Evolutionary conservation across 1,284 basidiomycete species (phyloP).

Genomic region (Mycosarcoma mackinlayi): DNA sequence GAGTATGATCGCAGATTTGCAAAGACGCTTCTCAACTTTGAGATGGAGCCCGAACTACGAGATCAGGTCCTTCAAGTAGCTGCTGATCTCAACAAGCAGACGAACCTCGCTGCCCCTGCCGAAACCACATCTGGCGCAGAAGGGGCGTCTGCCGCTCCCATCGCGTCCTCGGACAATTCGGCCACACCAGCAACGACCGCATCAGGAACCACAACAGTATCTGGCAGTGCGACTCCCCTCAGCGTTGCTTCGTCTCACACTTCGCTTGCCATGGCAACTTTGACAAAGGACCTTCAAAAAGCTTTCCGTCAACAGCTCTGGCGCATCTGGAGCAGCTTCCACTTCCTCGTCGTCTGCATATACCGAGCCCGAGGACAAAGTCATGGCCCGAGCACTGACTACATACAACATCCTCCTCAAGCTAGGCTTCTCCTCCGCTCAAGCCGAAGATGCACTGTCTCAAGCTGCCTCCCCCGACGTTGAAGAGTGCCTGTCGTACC

Average conservation of each 20-base stretch:
- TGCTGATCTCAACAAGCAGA: slow-evolving; percentile 65
- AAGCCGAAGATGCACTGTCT: slow-evolving; percentile 78
- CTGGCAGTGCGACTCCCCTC: slow-evolving; percentile 41
- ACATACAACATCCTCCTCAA: slow-evolving; percentile 85
- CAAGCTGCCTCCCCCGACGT: slow-evolving; percentile 77
- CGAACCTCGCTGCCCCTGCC: slow-evolving; percentile 66
- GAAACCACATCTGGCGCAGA: background rate
- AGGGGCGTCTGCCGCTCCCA: slow-evolving; percentile 4
- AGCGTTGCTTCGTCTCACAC: slow-evolving; percentile 33
- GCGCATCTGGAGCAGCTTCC: slow-evolving; percentile 8
- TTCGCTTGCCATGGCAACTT: slow-evolving; percentile 42
- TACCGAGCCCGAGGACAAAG: slow-evolving; percentile 71
- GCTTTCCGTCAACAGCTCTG: slow-evolving; percentile 20
- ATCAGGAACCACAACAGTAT: slow-evolving; percentile 20
- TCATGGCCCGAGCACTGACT: slow-evolving; percentile 77
- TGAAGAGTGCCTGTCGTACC: slow-evolving; percentile 80
- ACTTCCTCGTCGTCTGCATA: slow-evolving; percentile 25
- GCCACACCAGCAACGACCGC: slow-evolving; percentile 24
- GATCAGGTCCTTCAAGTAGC: slow-evolving; percentile 75
- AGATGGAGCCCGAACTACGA: slow-evolving; percentile 75
- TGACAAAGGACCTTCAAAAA: slow-evolving; percentile 45
- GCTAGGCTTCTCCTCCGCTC: slow-evolving; percentile 80
- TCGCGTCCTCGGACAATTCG: slow-evolving; percentile 7
- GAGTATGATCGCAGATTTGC: slow-evolving; percentile 85
- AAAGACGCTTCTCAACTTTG: slow-evolving; percentile 76